These are phyloP conservation scores for Buddleja alternifolia DNA, from an alignment of 257 asterid species.

Conservation along the genomic window DNA sequence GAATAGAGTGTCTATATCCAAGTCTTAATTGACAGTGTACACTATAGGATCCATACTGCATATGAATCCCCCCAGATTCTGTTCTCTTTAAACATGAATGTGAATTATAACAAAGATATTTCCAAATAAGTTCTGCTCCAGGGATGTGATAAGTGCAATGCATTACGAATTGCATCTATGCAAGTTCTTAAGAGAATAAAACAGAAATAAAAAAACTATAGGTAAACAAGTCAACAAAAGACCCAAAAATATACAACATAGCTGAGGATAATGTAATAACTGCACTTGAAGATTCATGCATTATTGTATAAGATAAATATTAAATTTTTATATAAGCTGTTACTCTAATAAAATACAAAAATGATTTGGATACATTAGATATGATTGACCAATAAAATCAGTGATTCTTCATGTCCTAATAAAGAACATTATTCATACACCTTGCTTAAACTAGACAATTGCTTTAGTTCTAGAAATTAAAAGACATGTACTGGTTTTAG, in stretches of 20 bases:
- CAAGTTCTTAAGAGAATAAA: not conserved
- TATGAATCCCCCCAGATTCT: conserved; percentile 6
- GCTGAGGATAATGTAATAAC: not conserved
- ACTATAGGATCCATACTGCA: not conserved
- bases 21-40: conserved; percentile 3
- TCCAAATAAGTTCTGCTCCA: conserved; percentile 9
- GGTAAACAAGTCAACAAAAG: not conserved
- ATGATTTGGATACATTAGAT: conserved; percentile 12
- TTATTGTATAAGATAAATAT: not conserved
- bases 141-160: not conserved
- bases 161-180: not conserved
- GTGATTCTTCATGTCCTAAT: not conserved
- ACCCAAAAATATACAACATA: not conserved
- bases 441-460: not conserved
- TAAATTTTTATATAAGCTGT: not conserved
- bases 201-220: not conserved
- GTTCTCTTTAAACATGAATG: not conserved
- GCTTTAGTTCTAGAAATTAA: conserved; percentile 1
- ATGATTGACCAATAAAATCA: conserved; percentile 1
- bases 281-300: not conserved
- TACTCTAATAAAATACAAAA: not conserved
- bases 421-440: not conserved
- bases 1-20: not conserved
- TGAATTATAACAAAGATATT: not conserved
- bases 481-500: not conserved